Conservation (phyloP, 192 early-diverging fungal species). For the Cetraspora pellucida region DNA sequence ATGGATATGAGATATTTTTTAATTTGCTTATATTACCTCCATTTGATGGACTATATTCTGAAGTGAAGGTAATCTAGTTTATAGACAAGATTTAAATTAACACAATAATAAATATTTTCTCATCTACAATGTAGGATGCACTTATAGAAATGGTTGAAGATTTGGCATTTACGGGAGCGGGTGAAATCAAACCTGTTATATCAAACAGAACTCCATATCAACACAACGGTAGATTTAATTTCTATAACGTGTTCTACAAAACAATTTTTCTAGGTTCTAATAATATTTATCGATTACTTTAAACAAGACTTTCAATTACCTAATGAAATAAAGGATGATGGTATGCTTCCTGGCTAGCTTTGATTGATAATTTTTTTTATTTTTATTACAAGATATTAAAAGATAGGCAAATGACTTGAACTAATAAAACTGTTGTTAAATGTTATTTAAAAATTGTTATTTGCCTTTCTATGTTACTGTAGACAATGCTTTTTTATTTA, state of each 20-base stretch:
- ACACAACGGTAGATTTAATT: conserved; percentile 49
- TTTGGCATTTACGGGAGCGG: conserved; percentile 53
- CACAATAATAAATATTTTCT: conserved; percentile 21
- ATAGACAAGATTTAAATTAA: neutral
- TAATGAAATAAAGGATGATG: conserved; percentile 42
- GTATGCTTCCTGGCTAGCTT: neutral
- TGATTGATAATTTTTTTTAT: no score
- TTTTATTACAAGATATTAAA: no score
- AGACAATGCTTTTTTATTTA: no score
- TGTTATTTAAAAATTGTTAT: neutral
- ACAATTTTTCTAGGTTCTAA: neutral
- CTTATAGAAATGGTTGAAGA: conserved; percentile 50
- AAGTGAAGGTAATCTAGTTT: conserved; percentile 44
- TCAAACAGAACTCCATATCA: conserved; percentile 57
- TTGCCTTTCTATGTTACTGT: neutral
- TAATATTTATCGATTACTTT: neutral
- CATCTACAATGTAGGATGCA: conserved; percentile 37
- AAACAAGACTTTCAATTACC: conserved; percentile 53
- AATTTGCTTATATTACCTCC: conserved; percentile 46
- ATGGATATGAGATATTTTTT: conserved; percentile 50
- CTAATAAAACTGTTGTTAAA: no score
- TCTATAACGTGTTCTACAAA: neutral
- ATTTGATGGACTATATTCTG: conserved; percentile 45
- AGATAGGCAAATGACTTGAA: no score
- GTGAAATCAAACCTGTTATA: conserved; percentile 40